A percentile compares a stretch with the other conserved stretches of the same genome.
These are phyloP conservation scores for Cladophialophora immunda DNA, from an alignment of 2,329 filamentous ascomycete genomes.

Conservation along the genomic window DNA sequence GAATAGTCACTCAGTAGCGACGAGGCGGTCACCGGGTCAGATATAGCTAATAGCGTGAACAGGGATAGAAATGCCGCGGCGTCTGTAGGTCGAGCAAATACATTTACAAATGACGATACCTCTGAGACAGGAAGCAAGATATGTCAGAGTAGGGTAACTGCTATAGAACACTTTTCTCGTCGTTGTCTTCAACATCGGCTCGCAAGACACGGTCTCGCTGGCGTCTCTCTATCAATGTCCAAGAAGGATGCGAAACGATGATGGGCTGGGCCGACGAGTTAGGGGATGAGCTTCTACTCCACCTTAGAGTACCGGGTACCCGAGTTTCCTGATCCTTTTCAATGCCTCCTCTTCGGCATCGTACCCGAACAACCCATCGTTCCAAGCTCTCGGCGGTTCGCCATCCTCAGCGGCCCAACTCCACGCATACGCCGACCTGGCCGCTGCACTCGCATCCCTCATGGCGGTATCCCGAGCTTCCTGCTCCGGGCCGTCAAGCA, in stretches of 20 bases:
- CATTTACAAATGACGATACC: no score
- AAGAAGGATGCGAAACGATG: neutral
- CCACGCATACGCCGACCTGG: slow-evolving; percentile 9
- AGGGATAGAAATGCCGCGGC: no score
- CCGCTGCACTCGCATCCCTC: neutral
- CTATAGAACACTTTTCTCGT: no score
- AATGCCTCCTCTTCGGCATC: slow-evolving; percentile 10
- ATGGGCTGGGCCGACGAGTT: neutral
- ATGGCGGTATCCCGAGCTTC: slow-evolving; percentile 15
- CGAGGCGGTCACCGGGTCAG: no score
- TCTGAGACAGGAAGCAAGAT: no score
- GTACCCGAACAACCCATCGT: slow-evolving; percentile 15
- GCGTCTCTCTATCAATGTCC: neutral
- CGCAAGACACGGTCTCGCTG: no score
- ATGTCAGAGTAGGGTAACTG: no score
- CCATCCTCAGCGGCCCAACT: slow-evolving; percentile 12
- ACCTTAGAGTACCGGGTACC: neutral
- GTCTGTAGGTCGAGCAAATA: no score
- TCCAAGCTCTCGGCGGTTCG: slow-evolving; percentile 6
- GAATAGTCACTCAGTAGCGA: no score
- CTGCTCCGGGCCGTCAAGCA: slow-evolving; percentile 12
- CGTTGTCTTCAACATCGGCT: no score
- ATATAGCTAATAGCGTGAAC: no score
- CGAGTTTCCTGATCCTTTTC: slow-evolving; percentile 12
- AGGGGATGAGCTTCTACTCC: neutral